Conservation (phyloP, 495 filamentous ascomycete genomes). For the Xylaria palmicola region DNA sequence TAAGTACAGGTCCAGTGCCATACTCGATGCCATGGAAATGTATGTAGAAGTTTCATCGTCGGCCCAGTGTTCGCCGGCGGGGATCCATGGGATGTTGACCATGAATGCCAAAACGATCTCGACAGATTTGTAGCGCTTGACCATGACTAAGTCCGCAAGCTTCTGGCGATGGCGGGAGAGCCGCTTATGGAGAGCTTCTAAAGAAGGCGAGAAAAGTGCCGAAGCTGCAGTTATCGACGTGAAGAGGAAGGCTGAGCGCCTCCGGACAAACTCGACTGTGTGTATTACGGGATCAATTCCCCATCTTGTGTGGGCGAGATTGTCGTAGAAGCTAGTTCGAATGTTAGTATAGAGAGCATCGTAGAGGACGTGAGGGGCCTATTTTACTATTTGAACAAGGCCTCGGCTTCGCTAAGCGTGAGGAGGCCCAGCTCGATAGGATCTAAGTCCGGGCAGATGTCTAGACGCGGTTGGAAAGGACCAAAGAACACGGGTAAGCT, state of each 20-base stretch:
- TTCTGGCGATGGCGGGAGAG: slow-evolving; percentile 63
- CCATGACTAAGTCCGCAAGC: slow-evolving; percentile 59
- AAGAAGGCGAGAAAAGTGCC: slow-evolving; percentile 61
- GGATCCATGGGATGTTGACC: slow-evolving; percentile 78
- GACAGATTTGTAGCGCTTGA: slow-evolving; percentile 60
- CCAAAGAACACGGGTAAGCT: slow-evolving; percentile 58
- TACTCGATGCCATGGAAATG: slow-evolving; percentile 64
- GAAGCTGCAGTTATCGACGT: slow-evolving; percentile 67
- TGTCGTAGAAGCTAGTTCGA: slow-evolving; percentile 59
- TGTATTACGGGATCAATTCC: slow-evolving; percentile 67
- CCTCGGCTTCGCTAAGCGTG: slow-evolving; percentile 59
- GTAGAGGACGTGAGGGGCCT: neutral
- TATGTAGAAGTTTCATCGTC: slow-evolving; percentile 74
- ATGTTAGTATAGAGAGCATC: neutral
- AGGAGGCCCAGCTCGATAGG: slow-evolving; percentile 67
- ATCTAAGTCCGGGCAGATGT: slow-evolving; percentile 62
- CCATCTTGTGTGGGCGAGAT: slow-evolving; percentile 73
- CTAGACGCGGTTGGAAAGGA: slow-evolving; percentile 57
- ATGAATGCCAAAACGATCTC: slow-evolving; percentile 74
- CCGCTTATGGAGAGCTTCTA: slow-evolving; percentile 60
- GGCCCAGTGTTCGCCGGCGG: slow-evolving; percentile 61
- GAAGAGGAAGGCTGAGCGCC: slow-evolving; percentile 66
- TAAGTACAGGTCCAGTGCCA: slow-evolving; percentile 66
- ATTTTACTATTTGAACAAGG: slow-evolving; percentile 62
- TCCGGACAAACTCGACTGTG: slow-evolving; percentile 61